These are phyloP conservation scores for Pythium phragmitis DNA, from an alignment of 352 stramenopile species.

Conservation along the genomic window DNA sequence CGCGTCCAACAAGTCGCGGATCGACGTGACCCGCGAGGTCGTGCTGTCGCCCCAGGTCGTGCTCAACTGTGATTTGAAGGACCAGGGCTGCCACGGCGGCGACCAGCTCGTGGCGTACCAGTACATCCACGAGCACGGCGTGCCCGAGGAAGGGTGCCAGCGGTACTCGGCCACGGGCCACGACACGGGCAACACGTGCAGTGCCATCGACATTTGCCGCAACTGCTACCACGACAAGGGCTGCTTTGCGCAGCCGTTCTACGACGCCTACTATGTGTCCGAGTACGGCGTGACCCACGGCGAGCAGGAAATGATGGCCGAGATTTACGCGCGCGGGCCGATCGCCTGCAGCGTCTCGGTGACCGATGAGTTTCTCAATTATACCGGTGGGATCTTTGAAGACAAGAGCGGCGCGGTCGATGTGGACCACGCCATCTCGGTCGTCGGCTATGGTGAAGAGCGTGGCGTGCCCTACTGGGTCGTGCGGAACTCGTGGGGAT, in stretches of 20 bases:
- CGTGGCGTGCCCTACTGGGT: slow-evolving; percentile 92
- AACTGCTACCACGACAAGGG: slow-evolving; percentile 87
- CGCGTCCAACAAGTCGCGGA: slow-evolving; percentile 33
- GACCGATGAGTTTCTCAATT: slow-evolving; percentile 85
- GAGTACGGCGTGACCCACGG: slow-evolving; percentile 93
- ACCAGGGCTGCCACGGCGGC: slow-evolving; percentile 92
- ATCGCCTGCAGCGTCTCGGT: slow-evolving; percentile 95
- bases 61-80: slow-evolving; percentile 87
- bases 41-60: slow-evolving; percentile 84
- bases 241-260: slow-evolving; percentile 88
- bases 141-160: slow-evolving; percentile 95
- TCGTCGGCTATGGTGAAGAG: slow-evolving; percentile 95
- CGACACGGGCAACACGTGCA: slow-evolving; percentile 90
- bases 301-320: slow-evolving; percentile 93
- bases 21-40: slow-evolving; percentile 76
- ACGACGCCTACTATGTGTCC: slow-evolving; percentile 95
- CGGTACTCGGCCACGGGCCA: slow-evolving; percentile 91
- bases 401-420: slow-evolving; percentile 82
- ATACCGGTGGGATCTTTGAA: slow-evolving; percentile 93
- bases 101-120: slow-evolving; percentile 91
- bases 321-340: slow-evolving; percentile 95
- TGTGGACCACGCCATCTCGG: slow-evolving; percentile 92
- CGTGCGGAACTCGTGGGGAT: slow-evolving; percentile 94
- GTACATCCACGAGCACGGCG: slow-evolving; percentile 89
- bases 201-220: slow-evolving; percentile 88